Conservation (phyloP, 2,329 filamentous ascomycete genomes). For the Claviceps sp. region DNA sequence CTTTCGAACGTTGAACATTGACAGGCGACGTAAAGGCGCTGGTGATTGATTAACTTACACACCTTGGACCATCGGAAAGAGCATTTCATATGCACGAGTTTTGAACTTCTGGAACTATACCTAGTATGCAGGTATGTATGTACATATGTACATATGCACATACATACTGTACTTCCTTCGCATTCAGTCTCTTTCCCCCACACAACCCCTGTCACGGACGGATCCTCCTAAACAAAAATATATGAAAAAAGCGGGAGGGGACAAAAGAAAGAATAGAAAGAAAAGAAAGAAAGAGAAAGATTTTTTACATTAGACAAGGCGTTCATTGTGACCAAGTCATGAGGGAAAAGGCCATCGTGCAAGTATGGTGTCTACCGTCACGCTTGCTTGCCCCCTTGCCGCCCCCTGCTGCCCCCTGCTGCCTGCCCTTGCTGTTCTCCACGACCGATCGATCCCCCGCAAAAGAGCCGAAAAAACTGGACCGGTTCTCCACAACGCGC, state of each 20-base stretch:
- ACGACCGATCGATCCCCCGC: background rate
- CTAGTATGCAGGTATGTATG: too few species aligned
- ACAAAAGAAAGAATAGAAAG: too few species aligned
- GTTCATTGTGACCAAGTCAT: background rate
- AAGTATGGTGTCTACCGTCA: background rate
- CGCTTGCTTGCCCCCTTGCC: background rate
- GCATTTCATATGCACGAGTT: background rate
- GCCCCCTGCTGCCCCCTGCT: too few species aligned
- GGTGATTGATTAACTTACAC: background rate
- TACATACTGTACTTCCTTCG: too few species aligned
- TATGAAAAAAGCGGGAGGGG: too few species aligned
- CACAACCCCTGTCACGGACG: background rate
- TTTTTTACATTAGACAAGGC: too few species aligned
- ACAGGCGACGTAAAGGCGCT: background rate
- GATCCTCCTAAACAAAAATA: too few species aligned
- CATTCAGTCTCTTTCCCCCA: background rate
- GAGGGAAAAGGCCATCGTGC: background rate
- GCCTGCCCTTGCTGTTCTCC: background rate
- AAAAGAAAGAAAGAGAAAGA: too few species aligned
- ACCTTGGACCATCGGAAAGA: background rate
- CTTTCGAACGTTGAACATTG: background rate
- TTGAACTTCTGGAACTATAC: background rate
- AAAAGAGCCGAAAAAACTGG: background rate
- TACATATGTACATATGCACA: too few species aligned
- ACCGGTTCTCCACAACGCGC: background rate